A percentile compares a stretch with the other conserved stretches of the same genome.
These are phyloP conservation scores for Asterophora lycoperdoides DNA, from an alignment of 768 basidiomycete species.

Conservation along the genomic window DNA sequence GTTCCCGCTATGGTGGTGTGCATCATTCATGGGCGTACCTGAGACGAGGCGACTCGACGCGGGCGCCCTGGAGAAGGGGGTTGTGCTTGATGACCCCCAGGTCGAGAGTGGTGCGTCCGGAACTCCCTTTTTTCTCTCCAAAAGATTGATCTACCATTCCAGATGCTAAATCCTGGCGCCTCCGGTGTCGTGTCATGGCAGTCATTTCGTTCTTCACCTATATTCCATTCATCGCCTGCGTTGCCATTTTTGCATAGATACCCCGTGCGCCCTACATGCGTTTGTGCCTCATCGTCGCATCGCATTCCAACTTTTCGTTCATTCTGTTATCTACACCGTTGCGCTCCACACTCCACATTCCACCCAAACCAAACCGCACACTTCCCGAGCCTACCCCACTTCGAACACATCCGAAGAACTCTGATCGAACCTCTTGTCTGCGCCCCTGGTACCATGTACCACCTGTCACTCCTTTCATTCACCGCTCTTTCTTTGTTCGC, in stretches of 20 bases:
- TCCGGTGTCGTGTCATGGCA: constrained; percentile 71
- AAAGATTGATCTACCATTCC: background rate
- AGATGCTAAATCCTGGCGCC: constrained; percentile 76
- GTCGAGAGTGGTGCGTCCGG: constrained; percentile 38
- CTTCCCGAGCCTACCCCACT: background rate
- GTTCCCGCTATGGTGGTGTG: constrained; percentile 65
- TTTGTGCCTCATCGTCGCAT: background rate
- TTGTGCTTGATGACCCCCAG: constrained; percentile 75
- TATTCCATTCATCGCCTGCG: constrained; percentile 71
- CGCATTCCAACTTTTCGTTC: background rate
- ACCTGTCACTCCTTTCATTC: constrained; percentile 6
- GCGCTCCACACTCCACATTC: background rate
- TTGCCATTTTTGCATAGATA: constrained; percentile 53
- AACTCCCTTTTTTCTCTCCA: background rate
- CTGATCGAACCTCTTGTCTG: background rate
- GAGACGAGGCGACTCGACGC: constrained; percentile 59
- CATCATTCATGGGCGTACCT: constrained; percentile 50
- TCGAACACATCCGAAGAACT: background rate
- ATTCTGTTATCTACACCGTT: constrained; percentile 6
- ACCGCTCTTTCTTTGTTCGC: constrained; percentile 9
- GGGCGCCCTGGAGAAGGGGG: constrained; percentile 57
- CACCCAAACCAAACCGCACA: background rate
- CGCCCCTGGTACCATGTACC: background rate
- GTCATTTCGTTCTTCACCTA: constrained; percentile 68
- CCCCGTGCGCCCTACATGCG: background rate